Percentiles rank a stretch among this genome's conserved stretches.
Conservation (phyloP, 805 yeast species). For the Starmerella etchellsii region DNA sequence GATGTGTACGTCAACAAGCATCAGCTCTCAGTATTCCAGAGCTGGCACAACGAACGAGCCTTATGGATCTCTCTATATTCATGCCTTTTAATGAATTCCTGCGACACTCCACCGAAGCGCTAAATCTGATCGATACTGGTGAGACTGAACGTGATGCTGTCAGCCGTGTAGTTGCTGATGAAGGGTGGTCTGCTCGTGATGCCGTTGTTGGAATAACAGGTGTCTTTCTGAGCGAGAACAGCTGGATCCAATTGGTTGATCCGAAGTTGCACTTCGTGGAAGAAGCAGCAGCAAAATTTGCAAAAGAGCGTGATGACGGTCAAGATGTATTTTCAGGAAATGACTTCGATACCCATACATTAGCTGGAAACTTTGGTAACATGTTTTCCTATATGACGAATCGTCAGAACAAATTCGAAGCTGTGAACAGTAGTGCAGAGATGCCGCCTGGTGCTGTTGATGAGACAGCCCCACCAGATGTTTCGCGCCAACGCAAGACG, state of each 20-base stretch:
- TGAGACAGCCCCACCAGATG: conserved; percentile 21
- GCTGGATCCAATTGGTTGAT: conserved; percentile 31
- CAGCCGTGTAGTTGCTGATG: conserved; percentile 20
- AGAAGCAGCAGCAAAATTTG: conserved; percentile 24
- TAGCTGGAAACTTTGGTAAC: conserved; percentile 29
- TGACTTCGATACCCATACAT: conserved; percentile 26
- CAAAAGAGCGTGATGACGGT: conserved; percentile 12
- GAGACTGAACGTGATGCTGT: conserved; percentile 27
- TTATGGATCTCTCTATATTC: conserved; percentile 29
- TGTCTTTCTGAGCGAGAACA: conserved; percentile 30
- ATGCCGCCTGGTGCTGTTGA: conserved; percentile 26
- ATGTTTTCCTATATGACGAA: conserved; percentile 25
- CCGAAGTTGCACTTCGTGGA: conserved; percentile 28
- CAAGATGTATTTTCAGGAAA: conserved; percentile 18
- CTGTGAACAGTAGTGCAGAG: conserved; percentile 12
- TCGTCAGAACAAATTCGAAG: conserved; percentile 6
- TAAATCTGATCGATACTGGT: not conserved
- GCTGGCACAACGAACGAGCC: conserved; percentile 29
- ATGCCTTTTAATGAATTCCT: conserved; percentile 30
- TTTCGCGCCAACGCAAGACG: conserved; percentile 24
- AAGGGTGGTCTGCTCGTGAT: conserved; percentile 30
- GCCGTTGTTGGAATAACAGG: conserved; percentile 31
- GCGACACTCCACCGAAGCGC: conserved; percentile 17
- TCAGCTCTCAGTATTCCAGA: conserved; percentile 33
- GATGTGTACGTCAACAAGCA: conserved; percentile 33